Evolutionary conservation across 2,329 filamentous ascomycete genomes (phyloP), one percentile per base, ranked within the genome.

Genomic region (Colletotrichum plurivorum): DNA sequence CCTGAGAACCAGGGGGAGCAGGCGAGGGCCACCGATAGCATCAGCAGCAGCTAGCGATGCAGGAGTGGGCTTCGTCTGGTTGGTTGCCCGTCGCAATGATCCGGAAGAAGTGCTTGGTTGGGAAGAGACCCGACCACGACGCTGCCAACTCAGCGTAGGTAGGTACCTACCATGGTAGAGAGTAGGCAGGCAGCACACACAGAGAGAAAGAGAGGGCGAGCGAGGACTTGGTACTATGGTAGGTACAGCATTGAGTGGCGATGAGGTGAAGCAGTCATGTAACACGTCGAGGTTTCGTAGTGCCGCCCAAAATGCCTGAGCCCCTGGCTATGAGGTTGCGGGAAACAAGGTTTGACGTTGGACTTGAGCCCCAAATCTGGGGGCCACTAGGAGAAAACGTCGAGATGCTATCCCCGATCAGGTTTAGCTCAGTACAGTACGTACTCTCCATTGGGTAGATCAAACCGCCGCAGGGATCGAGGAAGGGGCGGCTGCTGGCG

Each of bases 201-300:
- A 43, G 41, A 10, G 13, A 16, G 13, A 43, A n/a, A 15, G 10
- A 15, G 41, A 15, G 41, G 41, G 41, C 39, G 15, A 60, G 46
- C 36, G 36, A 60, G 55, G 27, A 49, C 67, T 55, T 62, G 68
- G 57, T 58, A 41, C 22, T 25, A 65, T 70, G 70, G 73, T 56
- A 10, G 10, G 8, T 36, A 2, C 31, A 36, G 75, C 73, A 74
- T 74, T 66, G 69, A 70, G 74, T 69, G 72, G 73, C 70, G 71
- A 75, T 69, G 77, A 71, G 71, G 74, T 84, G 83, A 84, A 79
- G 83, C 83, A 84, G 73, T 79, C 74, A 78, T 85, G 83, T 78
- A 81, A 85, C 83, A 82, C 64, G 76, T 76, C 75, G 72, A 72
- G 76, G 83, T 85, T 85, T 85, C 83, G 82, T 51, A 27, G 51